Conservation (phyloP, 2,329 filamentous ascomycete genomes). For the Alternaria ethzedia region DNA sequence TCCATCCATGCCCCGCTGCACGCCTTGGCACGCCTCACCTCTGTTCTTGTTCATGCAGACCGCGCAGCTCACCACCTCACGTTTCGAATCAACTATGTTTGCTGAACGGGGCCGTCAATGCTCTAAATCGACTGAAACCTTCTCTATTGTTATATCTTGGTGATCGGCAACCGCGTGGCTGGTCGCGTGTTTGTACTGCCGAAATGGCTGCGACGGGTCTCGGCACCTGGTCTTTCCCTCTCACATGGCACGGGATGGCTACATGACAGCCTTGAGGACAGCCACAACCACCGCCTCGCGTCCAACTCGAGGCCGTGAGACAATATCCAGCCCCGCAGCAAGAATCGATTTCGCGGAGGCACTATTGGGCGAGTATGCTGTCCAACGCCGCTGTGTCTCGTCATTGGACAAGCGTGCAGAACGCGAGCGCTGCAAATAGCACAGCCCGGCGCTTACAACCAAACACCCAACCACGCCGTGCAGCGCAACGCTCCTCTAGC, state of each 20-base stretch:
- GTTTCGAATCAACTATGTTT: slow-evolving; percentile 1
- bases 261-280: background rate
- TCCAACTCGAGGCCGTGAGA: background rate
- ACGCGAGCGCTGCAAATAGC: slow-evolving; percentile 39
- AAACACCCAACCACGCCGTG: slow-evolving; percentile 40
- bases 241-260: slow-evolving; percentile 7
- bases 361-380: slow-evolving; percentile 38
- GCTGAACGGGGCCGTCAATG: background rate
- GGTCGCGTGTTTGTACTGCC: background rate
- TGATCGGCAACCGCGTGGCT: background rate
- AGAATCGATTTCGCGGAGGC: slow-evolving; percentile 13
- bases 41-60: background rate
- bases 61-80: background rate
- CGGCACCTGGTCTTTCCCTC: background rate
- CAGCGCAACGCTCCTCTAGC: slow-evolving; percentile 29
- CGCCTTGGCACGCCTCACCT: slow-evolving; percentile 24
- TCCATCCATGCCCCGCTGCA: slow-evolving; percentile 17
- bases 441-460: slow-evolving; percentile 41
- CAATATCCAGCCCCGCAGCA: slow-evolving; percentile 10
- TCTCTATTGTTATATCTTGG: background rate
- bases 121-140: background rate
- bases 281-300: slow-evolving; percentile 12
- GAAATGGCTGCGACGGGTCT: background rate
- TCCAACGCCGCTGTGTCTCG: slow-evolving; percentile 19
- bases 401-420: slow-evolving; percentile 34